Conservation (phyloP, 495 filamentous ascomycete species). For the Penicillium cosmopolitanum region DNA sequence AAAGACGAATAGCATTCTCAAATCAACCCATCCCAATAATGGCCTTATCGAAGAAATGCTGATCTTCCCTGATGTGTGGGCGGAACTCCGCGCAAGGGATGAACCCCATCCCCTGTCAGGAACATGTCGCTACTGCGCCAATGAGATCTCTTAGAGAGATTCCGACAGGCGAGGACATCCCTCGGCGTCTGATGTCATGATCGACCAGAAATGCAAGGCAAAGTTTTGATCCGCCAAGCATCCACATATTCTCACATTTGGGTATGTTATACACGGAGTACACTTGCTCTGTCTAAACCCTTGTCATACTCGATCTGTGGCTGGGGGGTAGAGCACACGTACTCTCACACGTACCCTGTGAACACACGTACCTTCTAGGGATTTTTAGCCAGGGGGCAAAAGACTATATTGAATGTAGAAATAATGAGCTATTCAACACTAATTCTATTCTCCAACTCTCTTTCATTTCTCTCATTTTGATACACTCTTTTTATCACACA, state of each 20-base stretch:
- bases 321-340: constrained; percentile 3
- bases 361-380: constrained; percentile 1
- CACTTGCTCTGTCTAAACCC: background rate
- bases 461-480: background rate
- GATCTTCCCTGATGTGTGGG: background rate
- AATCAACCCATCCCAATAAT: constrained; percentile 1
- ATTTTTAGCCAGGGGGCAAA: background rate
- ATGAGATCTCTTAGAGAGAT: background rate
- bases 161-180: background rate
- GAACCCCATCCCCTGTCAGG: background rate
- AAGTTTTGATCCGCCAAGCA: constrained; percentile 3
- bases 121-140: background rate
- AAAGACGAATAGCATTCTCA: constrained; percentile 1
- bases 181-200: background rate
- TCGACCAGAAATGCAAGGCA: constrained; percentile 5
- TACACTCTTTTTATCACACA: background rate
- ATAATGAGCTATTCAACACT: background rate
- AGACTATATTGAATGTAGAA: background rate
- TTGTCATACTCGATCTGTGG: constrained; percentile 5
- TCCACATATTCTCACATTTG: constrained; percentile 3
- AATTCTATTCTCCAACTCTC: background rate
- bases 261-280: constrained; percentile 2
- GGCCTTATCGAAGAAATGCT: background rate
- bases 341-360: constrained; percentile 2
- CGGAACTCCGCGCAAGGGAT: constrained; percentile 4